These are phyloP conservation scores for Medicago truncatula DNA, from an alignment of 306 rosid genomes.

Conservation along the genomic window DNA sequence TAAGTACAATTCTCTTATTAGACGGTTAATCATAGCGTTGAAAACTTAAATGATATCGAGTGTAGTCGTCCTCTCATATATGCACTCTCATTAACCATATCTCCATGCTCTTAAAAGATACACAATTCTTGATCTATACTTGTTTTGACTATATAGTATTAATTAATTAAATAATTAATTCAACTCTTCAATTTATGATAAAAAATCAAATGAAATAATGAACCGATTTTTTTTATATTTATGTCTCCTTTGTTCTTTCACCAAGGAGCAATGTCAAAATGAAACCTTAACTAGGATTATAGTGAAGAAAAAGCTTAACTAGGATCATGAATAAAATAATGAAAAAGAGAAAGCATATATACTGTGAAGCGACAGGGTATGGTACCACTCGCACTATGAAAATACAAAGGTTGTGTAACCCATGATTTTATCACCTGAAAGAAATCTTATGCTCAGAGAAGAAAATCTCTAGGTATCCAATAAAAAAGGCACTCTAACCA, in stretches of 20 bases:
- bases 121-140: too few relatives aligned
- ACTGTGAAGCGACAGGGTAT: constrained; percentile 38
- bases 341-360: constrained; percentile 34
- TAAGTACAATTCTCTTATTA: too few relatives aligned
- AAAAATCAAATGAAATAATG: too few relatives aligned
- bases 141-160: too few relatives aligned
- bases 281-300: constrained; percentile 22
- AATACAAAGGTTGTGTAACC: constrained; percentile 49
- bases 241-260: neutral
- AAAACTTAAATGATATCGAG: too few relatives aligned
- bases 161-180: too few relatives aligned
- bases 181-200: too few relatives aligned
- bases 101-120: too few relatives aligned
- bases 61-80: too few relatives aligned
- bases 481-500: constrained; percentile 27
- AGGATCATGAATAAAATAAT: constrained; percentile 15
- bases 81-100: too few relatives aligned
- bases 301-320: neutral
- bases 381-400: constrained; percentile 35
- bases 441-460: constrained; percentile 71
- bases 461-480: constrained; percentile 61
- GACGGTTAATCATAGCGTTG: too few relatives aligned
- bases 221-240: too few relatives aligned
- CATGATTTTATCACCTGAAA: constrained; percentile 79
- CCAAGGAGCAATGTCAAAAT: constrained; percentile 35